Evolutionary conservation across 73 alveolate species (phyloP).

Genomic region (Tetrahymena elliotti): DNA sequence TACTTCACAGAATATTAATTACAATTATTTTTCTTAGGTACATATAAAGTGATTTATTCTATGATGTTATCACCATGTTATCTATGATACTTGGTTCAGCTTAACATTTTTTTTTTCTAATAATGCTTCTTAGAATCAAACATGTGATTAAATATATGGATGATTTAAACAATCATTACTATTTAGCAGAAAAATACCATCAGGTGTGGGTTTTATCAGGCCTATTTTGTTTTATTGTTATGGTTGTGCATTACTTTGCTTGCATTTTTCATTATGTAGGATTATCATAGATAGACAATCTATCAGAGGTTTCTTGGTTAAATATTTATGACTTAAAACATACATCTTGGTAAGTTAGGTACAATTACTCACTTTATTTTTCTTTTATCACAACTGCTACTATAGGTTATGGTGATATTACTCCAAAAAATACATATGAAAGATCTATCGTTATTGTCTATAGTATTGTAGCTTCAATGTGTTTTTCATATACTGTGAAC

Average conservation of each 20-base stretch:
- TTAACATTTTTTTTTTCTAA: neutral
- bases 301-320: neutral
- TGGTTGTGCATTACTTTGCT: neutral
- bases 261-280: neutral
- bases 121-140: neutral
- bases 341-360: conserved; percentile 3
- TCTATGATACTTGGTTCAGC: neutral
- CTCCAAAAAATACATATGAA: conserved; percentile 26
- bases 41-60: neutral
- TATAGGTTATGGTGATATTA: conserved; percentile 40
- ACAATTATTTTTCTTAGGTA: neutral
- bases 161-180: neutral
- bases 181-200: neutral
- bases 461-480: conserved; percentile 14
- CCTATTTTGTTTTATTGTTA: neutral
- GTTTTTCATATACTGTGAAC: conserved; percentile 21
- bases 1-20: too few species aligned
- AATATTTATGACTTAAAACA: neutral
- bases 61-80: neutral
- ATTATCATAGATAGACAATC: neutral
- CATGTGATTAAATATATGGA: neutral
- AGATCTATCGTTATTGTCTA: conserved; percentile 3
- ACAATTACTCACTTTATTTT: conserved; percentile 17
- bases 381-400: conserved; percentile 15
- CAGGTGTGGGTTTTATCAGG: neutral